These are phyloP conservation scores for Biscutella laevigata DNA, from an alignment of 441 rosid species.

Conservation along the genomic window DNA sequence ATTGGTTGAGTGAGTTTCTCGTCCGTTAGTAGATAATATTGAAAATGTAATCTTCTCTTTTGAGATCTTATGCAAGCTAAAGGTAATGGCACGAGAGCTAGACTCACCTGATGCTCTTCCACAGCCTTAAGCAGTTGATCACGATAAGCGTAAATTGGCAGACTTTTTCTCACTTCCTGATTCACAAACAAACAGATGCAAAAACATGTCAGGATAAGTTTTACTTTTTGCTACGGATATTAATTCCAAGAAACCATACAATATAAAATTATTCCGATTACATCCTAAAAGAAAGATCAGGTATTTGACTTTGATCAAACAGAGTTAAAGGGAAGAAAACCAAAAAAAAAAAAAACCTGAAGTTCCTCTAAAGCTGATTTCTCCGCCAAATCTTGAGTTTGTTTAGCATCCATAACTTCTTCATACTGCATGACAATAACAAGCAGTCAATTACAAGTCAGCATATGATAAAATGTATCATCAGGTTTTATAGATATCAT, in stretches of 20 bases:
- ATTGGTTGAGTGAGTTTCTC: not conserved
- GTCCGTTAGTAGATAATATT: not conserved
- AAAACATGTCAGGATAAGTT: not conserved
- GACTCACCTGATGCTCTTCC: slow-evolving; percentile 58
- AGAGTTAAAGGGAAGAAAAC: not conserved
- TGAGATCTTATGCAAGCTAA: no score
- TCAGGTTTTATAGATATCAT: slow-evolving; percentile 4
- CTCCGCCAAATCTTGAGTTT: slow-evolving; percentile 35
- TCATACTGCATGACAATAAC: slow-evolving; percentile 45
- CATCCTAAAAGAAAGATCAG: no score
- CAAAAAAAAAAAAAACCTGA: slow-evolving; percentile 43
- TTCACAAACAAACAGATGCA: slow-evolving; percentile 18
- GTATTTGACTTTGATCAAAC: slow-evolving; percentile 6
- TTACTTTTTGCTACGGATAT: not conserved
- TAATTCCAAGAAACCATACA: slow-evolving; percentile 1
- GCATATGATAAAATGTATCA: not conserved
- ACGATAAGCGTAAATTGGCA: slow-evolving; percentile 78
- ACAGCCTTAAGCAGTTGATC: slow-evolving; percentile 74
- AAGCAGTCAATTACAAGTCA: slow-evolving; percentile 5
- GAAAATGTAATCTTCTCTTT: no score
- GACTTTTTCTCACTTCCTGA: slow-evolving; percentile 77
- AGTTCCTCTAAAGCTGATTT: slow-evolving; percentile 71
- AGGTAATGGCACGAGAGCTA: slow-evolving; percentile 11
- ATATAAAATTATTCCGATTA: not conserved
- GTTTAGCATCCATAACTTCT: slow-evolving; percentile 32